Evolutionary conservation across 2,329 filamentous ascomycete species (phyloP).

Genomic region (Exophiala viscosa): DNA sequence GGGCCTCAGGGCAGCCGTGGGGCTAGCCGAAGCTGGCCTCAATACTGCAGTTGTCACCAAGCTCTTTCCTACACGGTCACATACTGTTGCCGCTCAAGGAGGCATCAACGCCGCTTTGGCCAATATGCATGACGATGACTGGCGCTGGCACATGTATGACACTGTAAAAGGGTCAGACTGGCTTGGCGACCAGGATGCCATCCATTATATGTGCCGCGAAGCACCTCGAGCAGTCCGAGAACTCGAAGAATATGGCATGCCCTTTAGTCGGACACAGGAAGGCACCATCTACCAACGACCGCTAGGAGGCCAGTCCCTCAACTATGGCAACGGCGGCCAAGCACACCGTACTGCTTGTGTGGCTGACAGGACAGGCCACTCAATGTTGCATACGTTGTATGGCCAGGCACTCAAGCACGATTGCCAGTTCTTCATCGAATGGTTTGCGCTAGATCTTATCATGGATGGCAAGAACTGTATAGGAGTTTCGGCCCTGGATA

Average conservation of each 20-base stretch:
- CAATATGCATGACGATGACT: conserved; percentile 56
- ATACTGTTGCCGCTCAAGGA: conserved; percentile 65
- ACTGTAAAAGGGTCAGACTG: conserved; percentile 58
- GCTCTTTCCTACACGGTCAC: conserved; percentile 61
- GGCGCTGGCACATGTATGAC: conserved; percentile 60
- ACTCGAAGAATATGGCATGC: conserved; percentile 94
- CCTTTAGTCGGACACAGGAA: conserved; percentile 87
- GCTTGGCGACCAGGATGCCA: conserved; percentile 58
- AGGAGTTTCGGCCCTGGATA: conserved; percentile 95
- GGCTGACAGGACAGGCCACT: conserved; percentile 94
- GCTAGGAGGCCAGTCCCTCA: conserved; percentile 94
- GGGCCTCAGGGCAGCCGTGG: conserved; percentile 61
- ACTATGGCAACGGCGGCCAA: conserved; percentile 94
- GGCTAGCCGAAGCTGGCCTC: conserved; percentile 60
- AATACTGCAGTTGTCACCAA: conserved; percentile 64
- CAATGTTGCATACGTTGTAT: conserved; percentile 96
- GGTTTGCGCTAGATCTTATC: conserved; percentile 92
- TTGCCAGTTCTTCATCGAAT: conserved; percentile 99
- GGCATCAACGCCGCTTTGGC: conserved; percentile 61
- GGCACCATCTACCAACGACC: conserved; percentile 98
- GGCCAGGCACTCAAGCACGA: conserved; percentile 95
- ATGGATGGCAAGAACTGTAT: conserved; percentile 98
- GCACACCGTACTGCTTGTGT: conserved; percentile 96
- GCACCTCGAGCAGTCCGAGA: conserved; percentile 54
- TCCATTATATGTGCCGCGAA: conserved; percentile 58